phyloP scores from a whole-genome alignment of 352 stramenopile genomes.

The Phytopythium sindhum region DNA sequence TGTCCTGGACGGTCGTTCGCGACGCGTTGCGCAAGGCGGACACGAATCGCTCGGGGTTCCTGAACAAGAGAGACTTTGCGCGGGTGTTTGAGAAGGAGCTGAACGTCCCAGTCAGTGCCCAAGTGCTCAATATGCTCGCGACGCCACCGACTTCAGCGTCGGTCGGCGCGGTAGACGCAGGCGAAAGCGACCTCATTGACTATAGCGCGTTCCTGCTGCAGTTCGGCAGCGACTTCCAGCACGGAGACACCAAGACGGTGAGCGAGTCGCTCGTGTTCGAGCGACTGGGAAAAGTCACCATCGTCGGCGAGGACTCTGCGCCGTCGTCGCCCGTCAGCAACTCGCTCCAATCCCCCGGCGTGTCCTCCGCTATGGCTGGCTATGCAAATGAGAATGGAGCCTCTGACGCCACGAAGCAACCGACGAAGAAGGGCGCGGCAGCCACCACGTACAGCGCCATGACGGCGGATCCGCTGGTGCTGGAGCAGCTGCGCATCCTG shows the following conservation, averaged over 20 bases:
- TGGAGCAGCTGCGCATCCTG: conserved; percentile 65
- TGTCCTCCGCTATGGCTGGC: conserved; percentile 27
- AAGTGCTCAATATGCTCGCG: conserved; percentile 42
- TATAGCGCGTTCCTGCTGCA: conserved; percentile 64
- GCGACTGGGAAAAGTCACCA: conserved; percentile 14
- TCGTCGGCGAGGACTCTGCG: conserved; percentile 11
- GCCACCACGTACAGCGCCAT: conserved; percentile 2
- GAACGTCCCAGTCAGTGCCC: conserved; percentile 23
- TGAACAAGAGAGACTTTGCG: conserved; percentile 40
- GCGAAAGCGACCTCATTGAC: conserved; percentile 34
- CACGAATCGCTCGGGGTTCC: conserved; percentile 22
- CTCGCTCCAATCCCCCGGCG: conserved; percentile 48
- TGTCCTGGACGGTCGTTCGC: conserved; percentile 47
- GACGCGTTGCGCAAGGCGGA: conserved; percentile 53
- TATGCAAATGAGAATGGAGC: conserved; percentile 10
- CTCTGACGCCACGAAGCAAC: conserved; percentile 13
- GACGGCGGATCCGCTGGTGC: conserved; percentile 26
- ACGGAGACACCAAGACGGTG: conserved; percentile 62
- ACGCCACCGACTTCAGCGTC: conserved; percentile 17
- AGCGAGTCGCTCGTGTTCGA: conserved; percentile 55
- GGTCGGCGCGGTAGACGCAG: neutral
- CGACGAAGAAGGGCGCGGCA: neutral
- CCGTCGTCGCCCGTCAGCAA: conserved; percentile 26
- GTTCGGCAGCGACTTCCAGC: conserved; percentile 62
- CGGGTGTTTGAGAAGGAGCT: conserved; percentile 28